Percentiles rank a stretch among this genome's conserved stretches.
Evolutionary conservation across 1,284 basidiomycete genomes (phyloP).

Genomic region (Malassezia furfur): DNA sequence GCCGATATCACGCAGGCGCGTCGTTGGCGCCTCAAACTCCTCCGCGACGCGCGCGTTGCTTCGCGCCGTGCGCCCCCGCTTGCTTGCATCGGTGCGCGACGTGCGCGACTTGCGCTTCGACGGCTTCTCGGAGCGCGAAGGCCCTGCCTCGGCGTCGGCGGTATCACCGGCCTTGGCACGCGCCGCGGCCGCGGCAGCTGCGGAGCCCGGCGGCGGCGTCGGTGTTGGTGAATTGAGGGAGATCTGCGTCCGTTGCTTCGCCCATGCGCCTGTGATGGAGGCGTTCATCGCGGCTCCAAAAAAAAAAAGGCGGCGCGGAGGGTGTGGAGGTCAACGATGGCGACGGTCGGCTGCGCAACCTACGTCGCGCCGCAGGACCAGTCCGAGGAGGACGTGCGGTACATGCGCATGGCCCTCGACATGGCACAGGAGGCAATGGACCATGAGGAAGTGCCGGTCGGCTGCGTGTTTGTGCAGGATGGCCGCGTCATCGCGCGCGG

Average conservation of each 20-base stretch:
- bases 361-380: constrained; percentile 36
- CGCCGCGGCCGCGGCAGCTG: constrained; percentile 30
- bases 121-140: constrained; percentile 10
- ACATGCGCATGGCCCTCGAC: constrained; percentile 42
- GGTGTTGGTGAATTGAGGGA: constrained; percentile 34
- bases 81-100: constrained; percentile 21
- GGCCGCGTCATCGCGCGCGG: constrained; percentile 67
- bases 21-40: constrained; percentile 52
- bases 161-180: neutral
- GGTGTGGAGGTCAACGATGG: constrained; percentile 1
- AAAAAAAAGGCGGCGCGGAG: neutral
- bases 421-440: constrained; percentile 62
- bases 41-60: constrained; percentile 22
- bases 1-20: constrained; percentile 72
- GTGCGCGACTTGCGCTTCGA: constrained; percentile 34
- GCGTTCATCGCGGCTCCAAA: constrained; percentile 26
- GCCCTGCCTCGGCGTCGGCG: constrained; percentile 16
- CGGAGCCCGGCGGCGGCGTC: constrained; percentile 28
- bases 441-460: constrained; percentile 85
- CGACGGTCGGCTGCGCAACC: constrained; percentile 9
- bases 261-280: constrained; percentile 40
- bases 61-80: constrained; percentile 21
- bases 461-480: constrained; percentile 83
- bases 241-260: constrained; percentile 30
- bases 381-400: constrained; percentile 33